Percentiles rank a stretch among this genome's conserved stretches.
Conservation (phyloP, 345 rosid genomes). For the thale cress (Arabidopsis thaliana) region TAIR10.1 NC_003070.9:29677001-29677500, state of each 20-base stretch:
- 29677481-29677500: neutral
- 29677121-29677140: constrained; percentile 35
- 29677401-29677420: constrained; percentile 73
- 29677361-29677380: constrained; percentile 69
- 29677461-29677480: neutral
- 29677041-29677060: constrained; percentile 49
- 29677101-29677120: constrained; percentile 7
- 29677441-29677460: neutral
- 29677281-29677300: constrained; percentile 58
- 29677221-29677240: constrained; percentile 51
- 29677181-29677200: constrained; percentile 32
- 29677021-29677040: constrained; percentile 53
- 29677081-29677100: constrained; percentile 25
- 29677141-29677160: constrained; percentile 40
- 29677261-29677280: constrained; percentile 53
- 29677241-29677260: constrained; percentile 40
- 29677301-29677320: constrained; percentile 51
- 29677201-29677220: constrained; percentile 29
- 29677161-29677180: constrained; percentile 5
- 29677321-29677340: constrained; percentile 65
- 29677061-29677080: constrained; percentile 46
- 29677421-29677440: constrained; percentile 30
- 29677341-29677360: constrained; percentile 79
- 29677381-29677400: constrained; percentile 72
- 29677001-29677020: constrained; percentile 47